Evolutionary conservation across 108 stramenopile species (phyloP), one percentile per base, ranked within the genome.

Genomic region (Licmophora abbreviata): DNA sequence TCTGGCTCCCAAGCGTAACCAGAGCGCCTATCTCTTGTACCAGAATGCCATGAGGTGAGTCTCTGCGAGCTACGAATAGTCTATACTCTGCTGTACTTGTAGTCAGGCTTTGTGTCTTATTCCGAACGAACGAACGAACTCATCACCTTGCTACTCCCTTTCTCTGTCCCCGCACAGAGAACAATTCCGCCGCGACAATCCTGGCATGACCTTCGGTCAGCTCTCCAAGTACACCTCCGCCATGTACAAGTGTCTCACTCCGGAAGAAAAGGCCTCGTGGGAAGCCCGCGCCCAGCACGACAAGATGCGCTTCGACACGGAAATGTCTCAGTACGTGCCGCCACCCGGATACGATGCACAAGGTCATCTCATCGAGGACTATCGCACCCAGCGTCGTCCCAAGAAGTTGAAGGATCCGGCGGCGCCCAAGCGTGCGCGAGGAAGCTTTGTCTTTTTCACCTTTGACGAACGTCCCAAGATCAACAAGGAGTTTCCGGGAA

Each of bases 191-290:
- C 63, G 61, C n/a, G 77, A 78, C 20, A 73, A 73, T 46, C 76
- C 76, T 23, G 70, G 79, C 60, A 87, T 87, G 81, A 87, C 79
- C 18, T 87, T 92, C 68, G 90, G 79, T 29, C 85, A 87, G 52
- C 75, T 91, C n/a, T 69, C 89, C 44, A 91, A 91, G 68, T 91
- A 82, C 68, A 91, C 89, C 0, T 84, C 83, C 1, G 75, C 84
- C 70, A 92, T 92, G 90, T 92, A 87, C 79, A 86, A 86, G 66
- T 70, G 72, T 48, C 53, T 85, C 35, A 76, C 78, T 9, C 59
- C 79, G 7, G 85, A 85, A 34, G 90, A 92, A 53, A 87, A 83
- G 63, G 74, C 76, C 27, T 68, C 68, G 0, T 91, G 85, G 85
- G 85, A 84, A 35, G 63, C 77, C 1, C 74, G 83, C 30, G 88